Base-by-base conservation (phyloP, 2,329 filamentous ascomycete species). In the Curvularia sp. region DNA sequence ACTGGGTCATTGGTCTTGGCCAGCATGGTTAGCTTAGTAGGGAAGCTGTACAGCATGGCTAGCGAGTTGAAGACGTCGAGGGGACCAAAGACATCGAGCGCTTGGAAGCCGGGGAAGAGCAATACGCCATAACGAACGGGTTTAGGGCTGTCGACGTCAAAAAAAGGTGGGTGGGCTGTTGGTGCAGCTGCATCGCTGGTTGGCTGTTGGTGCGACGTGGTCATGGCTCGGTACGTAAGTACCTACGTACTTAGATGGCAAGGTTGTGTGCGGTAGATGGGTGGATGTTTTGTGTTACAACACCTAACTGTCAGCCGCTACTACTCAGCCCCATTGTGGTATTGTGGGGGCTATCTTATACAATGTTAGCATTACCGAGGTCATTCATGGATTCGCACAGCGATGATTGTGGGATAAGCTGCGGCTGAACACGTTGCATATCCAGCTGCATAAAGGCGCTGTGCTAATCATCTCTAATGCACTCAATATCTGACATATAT, bases 1-100 rank as follows among this genome's bases (percentile, higher is more conserved):
- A 78, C 68, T 0, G 74, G 61, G 18, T 70, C 64, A 23, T 72
- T 6, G 2, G 58, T 63, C 21, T 55, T 55, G 30, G 65, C 66
- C 19, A 72, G 63, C 48, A 71, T 67, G 48, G 69, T 71, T 12
- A 73, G 56, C 59, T 69, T 66, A 56, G 67, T 77, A 39, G 61
- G 64, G 32, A 64, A 66, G 43, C 61, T 53, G 60, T 67, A 70
- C 23, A 65, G 55, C 52, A 67, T 67, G 25, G 72, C 61, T 32
- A 77, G 64, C 9, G 68, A 67, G 51, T 72, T 70, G 42, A 84
- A 73, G 60, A 79, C 76, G 53, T 83, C 79, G 2, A 84, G 68
- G 2, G 81, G 81, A 1, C 81, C 82, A 32, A 72, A 75, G 30
- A 75, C 68, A 50, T 78, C 71, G 52, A 72, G 74, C 41, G 69